Percentiles rank a stretch among this genome's conserved stretches.
These are phyloP conservation scores for Astrothelium macrocarpum DNA, from an alignment of 495 filamentous ascomycete genomes.

Conservation along the genomic window DNA sequence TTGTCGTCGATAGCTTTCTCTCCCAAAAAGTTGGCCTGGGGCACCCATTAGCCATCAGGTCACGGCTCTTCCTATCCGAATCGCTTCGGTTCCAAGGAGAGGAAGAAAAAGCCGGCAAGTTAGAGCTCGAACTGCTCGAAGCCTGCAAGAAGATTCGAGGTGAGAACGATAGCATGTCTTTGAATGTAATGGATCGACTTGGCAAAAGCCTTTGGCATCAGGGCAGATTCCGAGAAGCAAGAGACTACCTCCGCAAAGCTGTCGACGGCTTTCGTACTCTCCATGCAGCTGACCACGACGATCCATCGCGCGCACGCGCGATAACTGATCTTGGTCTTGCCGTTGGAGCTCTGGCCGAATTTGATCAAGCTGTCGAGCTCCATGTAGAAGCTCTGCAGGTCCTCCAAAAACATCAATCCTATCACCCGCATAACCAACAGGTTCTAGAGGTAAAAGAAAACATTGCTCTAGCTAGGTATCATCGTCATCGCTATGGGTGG, in stretches of 20 bases:
- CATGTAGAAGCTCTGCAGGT: background rate
- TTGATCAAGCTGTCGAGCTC: background rate
- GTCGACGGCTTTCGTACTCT: background rate
- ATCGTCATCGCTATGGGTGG: background rate
- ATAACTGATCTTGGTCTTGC: background rate
- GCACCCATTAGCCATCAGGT: conserved; percentile 21
- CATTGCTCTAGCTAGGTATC: background rate
- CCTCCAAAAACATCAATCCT: background rate
- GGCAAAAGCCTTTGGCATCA: conserved; percentile 18
- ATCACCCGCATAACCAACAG: background rate
- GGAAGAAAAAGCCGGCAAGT: conserved; percentile 11
- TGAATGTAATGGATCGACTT: background rate
- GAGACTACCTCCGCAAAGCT: conserved; percentile 4
- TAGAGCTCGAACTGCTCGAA: conserved; percentile 14
- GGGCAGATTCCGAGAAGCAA: conserved; percentile 17
- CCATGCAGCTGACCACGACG: background rate
- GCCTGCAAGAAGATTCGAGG: conserved; percentile 16
- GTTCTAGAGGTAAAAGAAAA: background rate
- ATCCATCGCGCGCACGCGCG: background rate
- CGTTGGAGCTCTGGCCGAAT: background rate
- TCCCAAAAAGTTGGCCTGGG: conserved; percentile 13
- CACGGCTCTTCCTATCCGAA: conserved; percentile 20
- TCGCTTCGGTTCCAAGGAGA: conserved; percentile 19
- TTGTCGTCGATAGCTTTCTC: conserved; percentile 15
- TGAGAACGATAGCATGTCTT: conserved; percentile 16